phyloP scores from a whole-genome alignment of 257 asterid species.

The Gentiana macrophylla region DNA sequence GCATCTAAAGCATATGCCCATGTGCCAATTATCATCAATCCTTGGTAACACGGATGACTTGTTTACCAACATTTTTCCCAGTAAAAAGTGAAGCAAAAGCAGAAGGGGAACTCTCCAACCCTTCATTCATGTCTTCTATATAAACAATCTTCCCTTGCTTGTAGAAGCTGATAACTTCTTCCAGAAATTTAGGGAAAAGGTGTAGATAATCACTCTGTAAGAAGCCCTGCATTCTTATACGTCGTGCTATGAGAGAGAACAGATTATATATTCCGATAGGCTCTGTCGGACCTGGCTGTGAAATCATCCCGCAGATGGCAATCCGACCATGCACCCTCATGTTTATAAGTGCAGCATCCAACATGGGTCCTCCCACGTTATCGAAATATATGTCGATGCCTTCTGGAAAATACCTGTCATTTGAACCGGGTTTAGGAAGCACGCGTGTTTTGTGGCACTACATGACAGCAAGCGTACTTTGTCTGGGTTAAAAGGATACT shows the following conservation, averaged over 20 bases:
- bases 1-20: too few species aligned
- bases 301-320: conserved; percentile 30
- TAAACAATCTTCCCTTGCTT: conserved; percentile 26
- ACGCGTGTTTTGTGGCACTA: background rate
- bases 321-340: conserved; percentile 28
- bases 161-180: conserved; percentile 17
- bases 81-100: conserved; percentile 28
- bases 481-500: too few species aligned
- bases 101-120: conserved; percentile 26
- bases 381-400: conserved; percentile 37
- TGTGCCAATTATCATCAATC: conserved; percentile 4
- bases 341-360: conserved; percentile 28
- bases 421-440: background rate
- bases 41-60: conserved; percentile 24
- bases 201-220: conserved; percentile 30
- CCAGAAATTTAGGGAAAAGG: conserved; percentile 21
- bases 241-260: conserved; percentile 14
- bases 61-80: conserved; percentile 30
- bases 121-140: conserved; percentile 27
- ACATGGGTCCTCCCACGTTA: conserved; percentile 32
- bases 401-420: conserved; percentile 23
- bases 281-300: conserved; percentile 18
- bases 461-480: background rate
- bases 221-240: conserved; percentile 28
- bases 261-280: conserved; percentile 16